These are phyloP conservation scores for Collybiopsis luxurians DNA, from an alignment of 768 basidiomycete genomes.

Conservation along the genomic window DNA sequence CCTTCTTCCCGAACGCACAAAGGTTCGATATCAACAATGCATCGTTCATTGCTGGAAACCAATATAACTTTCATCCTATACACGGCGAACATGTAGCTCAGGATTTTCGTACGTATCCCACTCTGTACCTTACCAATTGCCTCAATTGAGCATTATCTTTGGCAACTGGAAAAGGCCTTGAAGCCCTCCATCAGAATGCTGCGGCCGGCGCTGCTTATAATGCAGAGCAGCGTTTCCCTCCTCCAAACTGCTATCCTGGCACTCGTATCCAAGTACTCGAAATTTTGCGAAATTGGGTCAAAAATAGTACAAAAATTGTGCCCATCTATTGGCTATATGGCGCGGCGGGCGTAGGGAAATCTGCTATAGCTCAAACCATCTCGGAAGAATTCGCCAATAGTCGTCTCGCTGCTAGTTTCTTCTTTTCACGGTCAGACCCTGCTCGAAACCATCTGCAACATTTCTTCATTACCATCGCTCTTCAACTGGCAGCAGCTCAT, in stretches of 20 bases:
- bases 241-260: neutral
- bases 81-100: no score
- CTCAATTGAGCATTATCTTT: no score
- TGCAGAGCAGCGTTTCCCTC: neutral
- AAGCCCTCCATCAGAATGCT: no score
- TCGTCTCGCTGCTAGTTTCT: constrained; percentile 23
- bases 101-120: no score
- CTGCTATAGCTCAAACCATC: constrained; percentile 29
- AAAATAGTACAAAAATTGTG: neutral
- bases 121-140: no score
- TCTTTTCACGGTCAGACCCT: constrained; percentile 27
- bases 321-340: constrained; percentile 31
- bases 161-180: no score
- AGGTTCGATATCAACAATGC: no score
- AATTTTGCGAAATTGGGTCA: neutral
- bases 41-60: no score
- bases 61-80: no score
- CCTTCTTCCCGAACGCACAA: no score
- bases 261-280: neutral
- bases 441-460: constrained; percentile 22
- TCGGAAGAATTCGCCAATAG: constrained; percentile 12
- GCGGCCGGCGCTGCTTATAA: no score
- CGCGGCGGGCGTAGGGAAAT: constrained; percentile 31
- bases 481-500: constrained; percentile 23
- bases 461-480: constrained; percentile 29